Base-by-base conservation (phyloP, 2,329 filamentous ascomycete genomes). In the Pochonia chlamydosporia region DNA sequence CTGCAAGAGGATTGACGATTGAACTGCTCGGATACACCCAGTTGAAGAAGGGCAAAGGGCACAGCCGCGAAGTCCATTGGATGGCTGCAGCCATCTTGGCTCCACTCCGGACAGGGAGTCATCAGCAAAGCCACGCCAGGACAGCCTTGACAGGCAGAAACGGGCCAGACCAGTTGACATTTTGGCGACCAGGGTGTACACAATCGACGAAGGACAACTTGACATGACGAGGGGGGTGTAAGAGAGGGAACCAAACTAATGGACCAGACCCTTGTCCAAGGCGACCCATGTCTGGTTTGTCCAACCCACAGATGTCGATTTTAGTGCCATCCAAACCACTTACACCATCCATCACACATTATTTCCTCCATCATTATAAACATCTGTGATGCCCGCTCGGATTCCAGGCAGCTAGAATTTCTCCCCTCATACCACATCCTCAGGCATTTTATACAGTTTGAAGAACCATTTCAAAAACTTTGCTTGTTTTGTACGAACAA, bases 61-160 rank as follows among this genome's bases (percentile, higher is more conserved):
- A 39, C 26, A 39, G n/a, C n/a, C 3, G 35, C 6, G 18, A 33
- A 13, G 31, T n/a, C 40, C 40, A 47, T 47, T 40, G 48, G 44
- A 21, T 28, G 3, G n/a, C 23, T 31, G 40, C 14, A 21, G 35
- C 20, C 35, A 31, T 24, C 25, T 18, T n/a, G 18, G 37, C 39
- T 40, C 26, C 36, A 44, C 41, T 28, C 24, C 23, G n/a, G 31
- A 35, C 40, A 35, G 44, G 41, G 40, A 50, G 48, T 49, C 43
- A 49, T 36, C 20, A 16, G 26, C 33, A 36, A 46, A 28, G 47
- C 37, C 47, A 26, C 28, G 23, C 10, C 18, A 44, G 40, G 44
- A 41, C 40, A 35, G 44, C 33, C 44, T 28, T 25, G 25, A 3
- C 31, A 48, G 36, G 36, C 45, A 50, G 44, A 41, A 28, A n/a